These are phyloP conservation scores for Pulveroboletus sp. DNA, from an alignment of 768 basidiomycete species.

Conservation along the genomic window DNA sequence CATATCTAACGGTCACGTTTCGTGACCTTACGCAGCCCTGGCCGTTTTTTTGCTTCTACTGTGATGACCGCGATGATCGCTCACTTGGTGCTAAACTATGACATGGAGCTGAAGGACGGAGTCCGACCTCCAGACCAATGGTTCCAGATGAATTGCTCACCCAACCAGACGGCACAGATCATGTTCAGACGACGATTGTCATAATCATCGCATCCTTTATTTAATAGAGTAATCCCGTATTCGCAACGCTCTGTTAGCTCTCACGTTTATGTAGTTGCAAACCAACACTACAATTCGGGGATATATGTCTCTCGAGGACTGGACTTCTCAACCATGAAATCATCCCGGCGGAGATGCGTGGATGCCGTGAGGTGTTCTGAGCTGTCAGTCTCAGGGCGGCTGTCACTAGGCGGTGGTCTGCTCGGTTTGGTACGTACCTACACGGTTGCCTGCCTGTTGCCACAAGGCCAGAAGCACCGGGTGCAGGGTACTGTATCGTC, in stretches of 20 bases:
- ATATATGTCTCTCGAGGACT: no score
- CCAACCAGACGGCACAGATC: constrained; percentile 34
- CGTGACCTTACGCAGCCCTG: constrained; percentile 30
- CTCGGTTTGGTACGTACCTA: constrained; percentile 1
- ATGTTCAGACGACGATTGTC: constrained; percentile 32
- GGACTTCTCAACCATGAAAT: no score
- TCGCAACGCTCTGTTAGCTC: constrained; percentile 5
- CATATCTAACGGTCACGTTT: constrained; percentile 2
- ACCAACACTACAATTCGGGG: constrained; percentile 1
- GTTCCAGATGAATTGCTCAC: constrained; percentile 33
- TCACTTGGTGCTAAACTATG: constrained; percentile 37
- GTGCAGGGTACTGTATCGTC: not conserved
- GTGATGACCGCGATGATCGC: constrained; percentile 39
- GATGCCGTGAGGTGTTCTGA: constrained; percentile 2
- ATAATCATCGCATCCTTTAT: constrained; percentile 7
- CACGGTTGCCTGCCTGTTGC: not conserved
- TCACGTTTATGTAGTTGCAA: constrained; percentile 8
- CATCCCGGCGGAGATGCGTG: not conserved
- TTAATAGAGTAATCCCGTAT: constrained; percentile 10
- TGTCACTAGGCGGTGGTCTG: not conserved
- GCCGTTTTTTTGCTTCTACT: constrained; percentile 39
- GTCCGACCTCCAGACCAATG: constrained; percentile 33
- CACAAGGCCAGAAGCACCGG: not conserved
- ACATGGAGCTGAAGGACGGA: constrained; percentile 34
- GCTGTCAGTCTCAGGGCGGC: not conserved